Conservation (phyloP, 257 asterid species). For the Leonotis leonurus region DNA sequence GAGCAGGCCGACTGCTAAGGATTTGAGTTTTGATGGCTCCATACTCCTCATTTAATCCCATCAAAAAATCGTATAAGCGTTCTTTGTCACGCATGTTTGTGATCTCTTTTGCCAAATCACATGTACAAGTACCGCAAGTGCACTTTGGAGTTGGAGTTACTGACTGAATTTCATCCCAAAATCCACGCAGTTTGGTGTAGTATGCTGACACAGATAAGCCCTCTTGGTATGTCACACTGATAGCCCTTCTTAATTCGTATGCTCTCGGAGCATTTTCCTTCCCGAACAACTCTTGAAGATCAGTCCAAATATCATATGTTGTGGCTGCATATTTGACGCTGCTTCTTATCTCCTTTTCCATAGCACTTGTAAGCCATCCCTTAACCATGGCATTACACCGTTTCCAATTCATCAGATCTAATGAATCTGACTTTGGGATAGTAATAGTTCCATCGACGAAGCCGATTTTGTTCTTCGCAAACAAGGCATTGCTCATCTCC, state of each 20-base stretch:
- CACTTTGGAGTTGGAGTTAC: neutral
- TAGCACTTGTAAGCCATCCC: neutral
- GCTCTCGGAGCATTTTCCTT: neutral
- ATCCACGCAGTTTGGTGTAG: neutral
- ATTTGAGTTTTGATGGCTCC: neutral
- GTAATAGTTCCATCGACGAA: neutral
- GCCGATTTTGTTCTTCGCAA: neutral
- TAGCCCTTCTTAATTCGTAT: neutral
- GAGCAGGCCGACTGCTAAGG: neutral
- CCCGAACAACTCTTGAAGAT: neutral
- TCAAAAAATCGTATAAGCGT: neutral
- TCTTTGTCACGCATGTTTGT: neutral
- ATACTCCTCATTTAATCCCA: neutral
- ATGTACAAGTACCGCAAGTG: neutral
- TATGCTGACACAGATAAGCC: neutral
- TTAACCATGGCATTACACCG: neutral
- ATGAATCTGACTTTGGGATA: neutral
- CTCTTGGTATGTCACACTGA: neutral
- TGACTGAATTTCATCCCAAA: neutral
- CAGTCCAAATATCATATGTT: neutral
- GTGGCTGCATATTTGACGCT: neutral
- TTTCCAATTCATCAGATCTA: neutral
- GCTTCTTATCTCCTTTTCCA: neutral
- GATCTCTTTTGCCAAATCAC: neutral
- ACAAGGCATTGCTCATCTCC: neutral